Evolutionary conservation across 176 grass and related monocot species (phyloP).

Genomic region (Raddia guianensis): DNA sequence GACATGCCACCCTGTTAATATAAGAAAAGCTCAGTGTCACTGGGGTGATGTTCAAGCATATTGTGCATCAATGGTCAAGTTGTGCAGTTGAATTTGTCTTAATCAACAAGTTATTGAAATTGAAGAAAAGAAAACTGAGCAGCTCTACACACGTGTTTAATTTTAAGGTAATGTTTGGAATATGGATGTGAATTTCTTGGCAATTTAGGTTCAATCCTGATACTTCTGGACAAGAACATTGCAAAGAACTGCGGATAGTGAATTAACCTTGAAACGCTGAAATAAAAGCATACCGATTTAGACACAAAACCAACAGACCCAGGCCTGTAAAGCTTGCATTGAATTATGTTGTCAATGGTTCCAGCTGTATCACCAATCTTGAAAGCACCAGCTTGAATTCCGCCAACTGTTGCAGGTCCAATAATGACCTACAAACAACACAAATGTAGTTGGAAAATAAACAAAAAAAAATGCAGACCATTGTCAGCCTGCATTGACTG

Average conservation of each 20-base stretch:
- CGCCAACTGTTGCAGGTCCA: conserved; percentile 96
- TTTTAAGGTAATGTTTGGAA: neutral
- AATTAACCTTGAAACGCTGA: conserved; percentile 22
- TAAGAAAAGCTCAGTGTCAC: conserved; percentile 17
- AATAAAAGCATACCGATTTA: conserved; percentile 77
- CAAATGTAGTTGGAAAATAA: conserved; percentile 37
- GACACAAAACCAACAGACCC: conserved; percentile 98
- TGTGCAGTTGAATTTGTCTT: neutral
- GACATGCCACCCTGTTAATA: conserved; percentile 92
- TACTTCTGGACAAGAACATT: neutral
- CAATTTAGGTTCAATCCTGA: neutral
- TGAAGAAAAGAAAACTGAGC: neutral
- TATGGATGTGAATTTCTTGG: neutral
- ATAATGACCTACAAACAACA: conserved; percentile 76
- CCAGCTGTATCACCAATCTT: conserved; percentile 99
- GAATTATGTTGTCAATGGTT: conserved; percentile 97
- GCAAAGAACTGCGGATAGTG: conserved; percentile 9
- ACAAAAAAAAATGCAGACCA: conserved; percentile 24
- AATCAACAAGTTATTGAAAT: conserved; percentile 9
- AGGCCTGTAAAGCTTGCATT: conserved; percentile 98
- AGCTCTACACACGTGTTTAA: neutral
- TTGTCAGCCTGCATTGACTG: neutral
- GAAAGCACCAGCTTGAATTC: conserved; percentile 97
- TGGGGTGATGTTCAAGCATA: neutral
- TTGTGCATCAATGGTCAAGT: neutral